Evolutionary conservation across 768 basidiomycete species (phyloP), one percentile per base, ranked within the genome.

Genomic region (Tricholoma sp.): DNA sequence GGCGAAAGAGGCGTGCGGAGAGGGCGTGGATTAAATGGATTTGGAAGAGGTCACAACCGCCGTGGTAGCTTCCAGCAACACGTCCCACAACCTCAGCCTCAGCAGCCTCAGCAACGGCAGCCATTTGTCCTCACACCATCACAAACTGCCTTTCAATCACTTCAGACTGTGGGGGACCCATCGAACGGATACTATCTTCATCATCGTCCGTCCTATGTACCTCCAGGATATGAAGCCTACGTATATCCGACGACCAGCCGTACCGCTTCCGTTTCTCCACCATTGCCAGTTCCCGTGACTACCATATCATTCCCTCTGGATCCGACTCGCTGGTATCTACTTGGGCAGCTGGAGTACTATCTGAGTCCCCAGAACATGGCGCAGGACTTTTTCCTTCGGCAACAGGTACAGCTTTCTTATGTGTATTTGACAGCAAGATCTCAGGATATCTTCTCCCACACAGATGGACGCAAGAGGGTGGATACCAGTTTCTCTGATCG

Each of bases 401-500:
- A 85, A 71, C 77, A 83, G 74, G 93, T 91, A 63, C 66, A 86
- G 60, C 17, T 15, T 58, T 61, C 24, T 54, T 20, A 24, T 54
- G 52, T 41, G 13, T 45, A 41, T 17, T 28, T 48, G 15, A 12
- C 5, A 24, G 28, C 13, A 8, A 31, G 55, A 17, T 37, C 54
- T 31, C 53, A 42, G 53, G 57, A 29, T 53, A 8, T 41, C 8
- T 45, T 36, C 18, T 3, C 34, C 24, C 17, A 11, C 18, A 50
- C 47, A 96, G 94, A 95, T 98, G 94, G 93, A 97, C 68, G 76
- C 81, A 4, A 75, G 80, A 55, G 94, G 94, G 9, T 98, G 91
- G 91, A 85, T 98, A 51, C 81, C 87, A 10, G 88, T 95, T 47
- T 62, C 80, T 12, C 74, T 94, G 52, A 79, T 98, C 55, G 88